These are phyloP conservation scores for Omphalotus olearius DNA, from an alignment of 1,284 basidiomycete genomes.

Conservation along the genomic window DNA sequence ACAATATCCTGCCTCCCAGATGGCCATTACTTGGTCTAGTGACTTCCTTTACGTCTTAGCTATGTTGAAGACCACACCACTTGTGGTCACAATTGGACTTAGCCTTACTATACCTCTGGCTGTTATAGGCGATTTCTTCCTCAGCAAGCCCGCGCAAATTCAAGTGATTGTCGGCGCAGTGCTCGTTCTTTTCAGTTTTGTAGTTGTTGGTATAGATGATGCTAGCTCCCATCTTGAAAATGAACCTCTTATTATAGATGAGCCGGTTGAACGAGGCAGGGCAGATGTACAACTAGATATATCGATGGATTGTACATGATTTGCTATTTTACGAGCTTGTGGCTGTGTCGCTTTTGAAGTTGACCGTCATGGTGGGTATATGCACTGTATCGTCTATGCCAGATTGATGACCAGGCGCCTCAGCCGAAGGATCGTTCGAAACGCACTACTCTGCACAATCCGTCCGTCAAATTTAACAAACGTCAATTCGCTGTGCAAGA, in stretches of 20 bases:
- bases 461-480: conserved; percentile 46
- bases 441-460: conserved; percentile 42
- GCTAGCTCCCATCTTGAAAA: conserved; percentile 20
- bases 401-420: background rate
- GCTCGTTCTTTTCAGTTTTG: conserved; percentile 65
- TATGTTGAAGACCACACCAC: conserved; percentile 95
- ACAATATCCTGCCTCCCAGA: conserved; percentile 38
- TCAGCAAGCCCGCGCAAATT: conserved; percentile 49
- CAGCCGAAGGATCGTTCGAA: conserved; percentile 58
- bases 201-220: conserved; percentile 63
- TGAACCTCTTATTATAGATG: too few species aligned
- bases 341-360: too few species aligned
- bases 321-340: too few species aligned
- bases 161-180: conserved; percentile 65
- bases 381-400: background rate
- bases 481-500: conserved; percentile 47
- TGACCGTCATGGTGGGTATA: background rate
- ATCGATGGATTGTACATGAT: background rate
- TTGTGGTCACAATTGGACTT: conserved; percentile 91
- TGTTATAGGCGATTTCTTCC: conserved; percentile 73
- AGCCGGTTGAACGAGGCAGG: background rate
- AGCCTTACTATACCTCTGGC: conserved; percentile 94
- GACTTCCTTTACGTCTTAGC: conserved; percentile 88
- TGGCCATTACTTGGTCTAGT: conserved; percentile 80
- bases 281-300: background rate